Conservation (phyloP, 257 asterid genomes). For the Phtheirospermum japonicum region DNA sequence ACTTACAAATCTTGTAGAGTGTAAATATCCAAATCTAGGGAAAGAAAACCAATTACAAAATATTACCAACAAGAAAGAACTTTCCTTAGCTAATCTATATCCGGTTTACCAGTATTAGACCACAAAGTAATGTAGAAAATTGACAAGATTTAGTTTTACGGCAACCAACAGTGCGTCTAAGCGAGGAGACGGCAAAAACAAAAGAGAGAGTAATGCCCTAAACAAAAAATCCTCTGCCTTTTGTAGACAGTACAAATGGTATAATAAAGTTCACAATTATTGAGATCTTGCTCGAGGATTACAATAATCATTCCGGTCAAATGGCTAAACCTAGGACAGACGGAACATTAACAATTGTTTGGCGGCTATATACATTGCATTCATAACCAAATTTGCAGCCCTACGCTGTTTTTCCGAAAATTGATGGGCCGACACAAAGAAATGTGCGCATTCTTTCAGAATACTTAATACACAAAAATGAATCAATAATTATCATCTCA, state of each 20-base stretch:
- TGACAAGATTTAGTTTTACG: not conserved
- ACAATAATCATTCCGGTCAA: not conserved
- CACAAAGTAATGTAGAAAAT: not conserved
- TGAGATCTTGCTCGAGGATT: not conserved
- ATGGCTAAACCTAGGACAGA: not conserved
- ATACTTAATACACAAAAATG: not conserved
- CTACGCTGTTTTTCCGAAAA: too few species aligned
- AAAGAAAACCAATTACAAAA: not conserved
- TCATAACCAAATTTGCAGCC: not conserved
- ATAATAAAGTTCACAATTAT: not conserved
- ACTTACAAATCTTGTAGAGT: not conserved
- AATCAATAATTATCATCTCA: not conserved
- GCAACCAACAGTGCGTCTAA: not conserved
- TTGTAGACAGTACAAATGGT: not conserved
- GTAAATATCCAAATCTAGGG: constrained; percentile 4
- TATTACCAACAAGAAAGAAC: not conserved
- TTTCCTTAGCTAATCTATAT: not conserved
- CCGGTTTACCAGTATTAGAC: too few species aligned
- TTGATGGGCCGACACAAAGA: not conserved
- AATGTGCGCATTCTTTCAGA: not conserved
- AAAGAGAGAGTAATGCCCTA: not conserved
- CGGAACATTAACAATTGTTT: not conserved
- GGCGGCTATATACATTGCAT: not conserved
- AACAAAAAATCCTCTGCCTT: not conserved
- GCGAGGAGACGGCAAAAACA: not conserved